Percentiles rank a stretch among this genome's conserved stretches.
Evolutionary conservation across 1,139 yeast species (phyloP).

Genomic region (Blastobotrys serpentis): DNA sequence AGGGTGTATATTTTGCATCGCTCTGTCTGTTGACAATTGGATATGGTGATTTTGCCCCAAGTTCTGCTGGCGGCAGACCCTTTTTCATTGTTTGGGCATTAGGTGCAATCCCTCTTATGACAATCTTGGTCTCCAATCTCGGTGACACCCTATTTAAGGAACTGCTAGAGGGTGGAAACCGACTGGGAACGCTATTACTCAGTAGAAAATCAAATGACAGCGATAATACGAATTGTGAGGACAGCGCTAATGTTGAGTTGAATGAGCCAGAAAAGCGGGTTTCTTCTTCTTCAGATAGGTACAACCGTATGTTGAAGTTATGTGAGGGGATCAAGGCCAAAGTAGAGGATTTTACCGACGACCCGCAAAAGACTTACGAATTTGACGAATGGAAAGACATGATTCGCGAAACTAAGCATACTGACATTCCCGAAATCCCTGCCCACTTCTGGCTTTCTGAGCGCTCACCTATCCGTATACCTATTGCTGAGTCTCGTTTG

Average conservation of each 20-base stretch:
- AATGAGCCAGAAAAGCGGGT: too few species aligned
- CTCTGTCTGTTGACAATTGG: constrained; percentile 79
- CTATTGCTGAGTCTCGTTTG: constrained; percentile 65
- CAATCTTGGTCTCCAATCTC: constrained; percentile 68
- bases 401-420: background rate
- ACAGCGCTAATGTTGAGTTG: too few species aligned
- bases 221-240: too few species aligned
- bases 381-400: constrained; percentile 17
- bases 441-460: constrained; percentile 15
- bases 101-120: constrained; percentile 83
- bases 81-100: constrained; percentile 79
- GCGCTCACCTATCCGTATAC: constrained; percentile 43
- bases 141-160: constrained; percentile 57
- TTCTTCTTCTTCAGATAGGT: background rate
- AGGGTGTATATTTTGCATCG: constrained; percentile 69
- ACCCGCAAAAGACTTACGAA: constrained; percentile 9
- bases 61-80: constrained; percentile 60
- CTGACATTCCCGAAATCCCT: constrained; percentile 39
- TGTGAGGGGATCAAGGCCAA: background rate
- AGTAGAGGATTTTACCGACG: background rate
- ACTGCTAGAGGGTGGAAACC: constrained; percentile 14
- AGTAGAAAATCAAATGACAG: background rate
- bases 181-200: constrained; percentile 9
- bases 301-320: background rate
- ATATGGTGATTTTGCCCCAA: constrained; percentile 74